These are phyloP conservation scores for Saturnispora quitensis DNA, from an alignment of 805 yeast genomes.

Conservation along the genomic window DNA sequence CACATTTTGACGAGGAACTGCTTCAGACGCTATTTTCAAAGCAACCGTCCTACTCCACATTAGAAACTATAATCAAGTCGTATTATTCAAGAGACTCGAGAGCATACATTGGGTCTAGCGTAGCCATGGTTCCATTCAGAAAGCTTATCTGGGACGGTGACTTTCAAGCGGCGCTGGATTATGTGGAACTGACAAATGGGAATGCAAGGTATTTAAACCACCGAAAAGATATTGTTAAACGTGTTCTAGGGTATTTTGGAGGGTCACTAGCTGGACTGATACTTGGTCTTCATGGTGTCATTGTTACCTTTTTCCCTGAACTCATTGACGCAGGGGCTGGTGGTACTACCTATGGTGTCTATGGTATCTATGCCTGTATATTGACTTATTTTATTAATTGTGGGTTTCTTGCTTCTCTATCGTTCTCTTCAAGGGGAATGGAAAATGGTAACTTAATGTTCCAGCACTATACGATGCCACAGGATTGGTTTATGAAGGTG, in stretches of 20 bases:
- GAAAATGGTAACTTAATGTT: conserved; percentile 49
- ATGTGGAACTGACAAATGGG: conserved; percentile 56
- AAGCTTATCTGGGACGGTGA: conserved; percentile 50
- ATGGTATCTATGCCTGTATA: conserved; percentile 37
- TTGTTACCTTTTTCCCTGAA: conserved; percentile 29
- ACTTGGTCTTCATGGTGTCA: conserved; percentile 38
- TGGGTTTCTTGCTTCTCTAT: conserved; percentile 33
- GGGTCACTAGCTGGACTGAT: conserved; percentile 36
- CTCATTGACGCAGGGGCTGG: conserved; percentile 27
- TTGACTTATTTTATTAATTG: conserved; percentile 41
- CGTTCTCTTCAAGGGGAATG: conserved; percentile 40
- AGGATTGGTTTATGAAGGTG: conserved; percentile 54
- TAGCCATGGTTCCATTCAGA: conserved; percentile 57
- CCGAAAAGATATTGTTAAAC: conserved; percentile 21
- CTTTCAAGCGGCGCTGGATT: conserved; percentile 43
- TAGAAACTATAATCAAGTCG: conserved; percentile 19
- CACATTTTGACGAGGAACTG: conserved; percentile 15
- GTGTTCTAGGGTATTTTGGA: conserved; percentile 32
- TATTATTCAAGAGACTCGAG: conserved; percentile 19
- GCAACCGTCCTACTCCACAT: conserved; percentile 20
- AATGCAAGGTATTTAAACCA: conserved; percentile 38
- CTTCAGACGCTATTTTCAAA: conserved; percentile 18
- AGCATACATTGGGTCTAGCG: conserved; percentile 26
- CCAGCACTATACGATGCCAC: conserved; percentile 55
- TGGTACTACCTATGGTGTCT: conserved; percentile 25